Conservation (phyloP, 371 early-diverging fungal genomes). For the Mucor lusitanicus region DNA sequence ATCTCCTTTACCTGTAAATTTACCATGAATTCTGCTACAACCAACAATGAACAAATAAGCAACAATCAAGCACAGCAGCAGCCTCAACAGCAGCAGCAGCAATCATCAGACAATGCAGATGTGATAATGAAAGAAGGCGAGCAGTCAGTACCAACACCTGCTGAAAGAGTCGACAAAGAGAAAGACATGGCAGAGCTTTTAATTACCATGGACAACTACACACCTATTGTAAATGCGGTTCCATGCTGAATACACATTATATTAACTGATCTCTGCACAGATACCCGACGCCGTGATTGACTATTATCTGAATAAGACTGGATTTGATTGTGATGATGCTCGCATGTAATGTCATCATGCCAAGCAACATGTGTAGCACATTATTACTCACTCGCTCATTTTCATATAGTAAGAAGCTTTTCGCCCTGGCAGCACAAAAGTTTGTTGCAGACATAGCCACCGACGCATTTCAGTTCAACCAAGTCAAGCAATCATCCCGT, state of each 20-base stretch:
- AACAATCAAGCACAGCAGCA: background rate
- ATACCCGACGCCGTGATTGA: conserved; percentile 98
- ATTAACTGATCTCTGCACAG: conserved; percentile 31
- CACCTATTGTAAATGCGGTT: conserved; percentile 68
- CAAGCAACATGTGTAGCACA: background rate
- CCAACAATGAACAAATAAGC: background rate
- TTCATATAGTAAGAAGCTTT: conserved; percentile 71
- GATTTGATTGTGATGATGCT: conserved; percentile 90
- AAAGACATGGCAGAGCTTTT: conserved; percentile 74
- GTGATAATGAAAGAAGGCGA: background rate
- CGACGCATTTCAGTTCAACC: conserved; percentile 92
- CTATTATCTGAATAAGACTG: conserved; percentile 90
- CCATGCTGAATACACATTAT: background rate
- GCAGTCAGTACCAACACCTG: background rate
- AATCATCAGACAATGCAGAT: background rate
- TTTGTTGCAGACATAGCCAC: conserved; percentile 93
- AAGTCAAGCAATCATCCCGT: conserved; percentile 77
- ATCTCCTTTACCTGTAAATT: background rate
- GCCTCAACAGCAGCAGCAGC: background rate
- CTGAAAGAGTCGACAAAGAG: conserved; percentile 13
- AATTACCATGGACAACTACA: conserved; percentile 84
- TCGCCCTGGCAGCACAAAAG: conserved; percentile 94
- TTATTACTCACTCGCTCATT: background rate
- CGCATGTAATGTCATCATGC: conserved; percentile 64
- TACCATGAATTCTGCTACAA: background rate